Evolutionary conservation across 306 rosid species (phyloP).

Genomic region (Lupinus albus): DNA sequence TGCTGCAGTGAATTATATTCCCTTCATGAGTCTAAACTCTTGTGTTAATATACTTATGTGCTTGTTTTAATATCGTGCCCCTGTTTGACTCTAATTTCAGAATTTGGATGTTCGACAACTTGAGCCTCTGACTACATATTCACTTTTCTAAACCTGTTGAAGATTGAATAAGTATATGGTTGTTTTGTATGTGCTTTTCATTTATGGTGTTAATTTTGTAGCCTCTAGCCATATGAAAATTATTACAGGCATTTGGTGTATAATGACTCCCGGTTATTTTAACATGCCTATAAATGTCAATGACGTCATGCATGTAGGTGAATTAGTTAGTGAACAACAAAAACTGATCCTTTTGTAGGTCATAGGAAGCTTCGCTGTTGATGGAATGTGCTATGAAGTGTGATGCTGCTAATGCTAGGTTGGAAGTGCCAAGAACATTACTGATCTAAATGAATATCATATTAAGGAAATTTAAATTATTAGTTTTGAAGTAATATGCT

Average conservation of each 20-base stretch:
- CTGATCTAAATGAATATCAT: too few relatives aligned
- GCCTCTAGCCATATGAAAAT: background rate
- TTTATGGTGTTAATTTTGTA: background rate
- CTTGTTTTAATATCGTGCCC: constrained; percentile 7
- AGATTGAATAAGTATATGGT: constrained; percentile 16
- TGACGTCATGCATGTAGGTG: too few relatives aligned
- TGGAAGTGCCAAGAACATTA: too few relatives aligned
- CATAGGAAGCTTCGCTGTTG: too few relatives aligned
- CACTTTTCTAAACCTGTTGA: background rate
- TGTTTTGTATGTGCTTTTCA: background rate
- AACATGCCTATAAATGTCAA: too few relatives aligned
- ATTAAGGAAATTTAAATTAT: too few relatives aligned
- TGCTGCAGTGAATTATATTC: constrained; percentile 7
- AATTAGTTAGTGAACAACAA: too few relatives aligned
- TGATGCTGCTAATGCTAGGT: too few relatives aligned
- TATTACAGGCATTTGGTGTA: background rate
- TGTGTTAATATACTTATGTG: constrained; percentile 4
- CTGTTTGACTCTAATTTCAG: constrained; percentile 17
- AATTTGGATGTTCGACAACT: constrained; percentile 27
- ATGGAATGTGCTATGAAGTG: too few relatives aligned
- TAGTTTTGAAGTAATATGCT: too few relatives aligned
- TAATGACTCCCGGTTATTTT: too few relatives aligned
- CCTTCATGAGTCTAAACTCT: background rate
- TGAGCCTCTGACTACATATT: constrained; percentile 41
- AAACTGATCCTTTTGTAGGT: too few relatives aligned